These are phyloP conservation scores for Acacia acuminata DNA, from an alignment of 306 rosid genomes.

Conservation along the genomic window DNA sequence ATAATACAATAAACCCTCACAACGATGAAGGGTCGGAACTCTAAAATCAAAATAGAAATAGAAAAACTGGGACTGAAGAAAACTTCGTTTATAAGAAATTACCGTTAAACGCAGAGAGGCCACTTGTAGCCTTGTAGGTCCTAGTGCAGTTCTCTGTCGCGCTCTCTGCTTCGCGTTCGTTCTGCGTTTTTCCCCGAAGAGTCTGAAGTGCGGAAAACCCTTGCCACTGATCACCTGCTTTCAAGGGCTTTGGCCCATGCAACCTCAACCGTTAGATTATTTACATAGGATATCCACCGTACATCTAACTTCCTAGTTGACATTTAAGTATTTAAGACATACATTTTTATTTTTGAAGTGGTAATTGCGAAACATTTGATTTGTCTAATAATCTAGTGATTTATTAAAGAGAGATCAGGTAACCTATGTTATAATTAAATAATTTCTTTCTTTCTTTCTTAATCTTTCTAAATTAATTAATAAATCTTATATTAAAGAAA, in stretches of 20 bases:
- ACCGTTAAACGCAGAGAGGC: slow-evolving; percentile 16
- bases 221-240: neutral
- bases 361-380: too few species aligned
- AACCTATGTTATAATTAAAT: too few species aligned
- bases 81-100: slow-evolving; percentile 27
- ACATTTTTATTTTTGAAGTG: too few species aligned
- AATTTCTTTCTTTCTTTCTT: too few species aligned
- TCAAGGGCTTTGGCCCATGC: slow-evolving; percentile 22
- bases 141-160: neutral
- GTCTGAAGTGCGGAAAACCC: slow-evolving; percentile 24
- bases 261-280: neutral
- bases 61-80: neutral
- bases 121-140: neutral
- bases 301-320: neutral
- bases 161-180: slow-evolving; percentile 4
- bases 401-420: too few species aligned
- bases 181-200: neutral
- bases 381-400: too few species aligned
- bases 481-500: too few species aligned
- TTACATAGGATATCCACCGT: neutral
- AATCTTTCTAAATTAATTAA: too few species aligned
- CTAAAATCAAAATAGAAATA: slow-evolving; percentile 1
- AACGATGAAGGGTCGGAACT: neutral
- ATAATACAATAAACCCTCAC: neutral
- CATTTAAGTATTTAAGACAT: too few species aligned